Evolutionary conservation across 768 basidiomycete species (phyloP), one percentile per base, ranked within the genome.

Genomic region (Russula sp.): DNA sequence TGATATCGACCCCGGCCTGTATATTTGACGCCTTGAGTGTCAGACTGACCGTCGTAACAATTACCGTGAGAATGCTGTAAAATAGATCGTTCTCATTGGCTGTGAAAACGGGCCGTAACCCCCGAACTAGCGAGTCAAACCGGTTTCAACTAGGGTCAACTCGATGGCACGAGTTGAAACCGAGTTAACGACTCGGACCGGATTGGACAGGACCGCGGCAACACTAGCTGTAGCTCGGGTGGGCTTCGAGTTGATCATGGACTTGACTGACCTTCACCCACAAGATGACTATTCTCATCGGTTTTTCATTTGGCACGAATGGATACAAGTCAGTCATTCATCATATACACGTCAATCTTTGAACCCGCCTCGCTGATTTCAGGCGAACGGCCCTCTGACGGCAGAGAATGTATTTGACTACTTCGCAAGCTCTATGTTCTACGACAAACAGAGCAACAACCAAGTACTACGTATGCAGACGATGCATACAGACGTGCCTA

Each of bases 391-490:
- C 5, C 87, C 87, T 3, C 79, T 94, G 69, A 85, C 88, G 9
- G 74, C 80, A 2, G 84, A 90, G 68, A 90, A 88, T 72, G 92
- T 91, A 57, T 87, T 95, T 67, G 92, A 94, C 61, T 96, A 95
- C 78, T 96, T 96, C 73, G 79, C 88, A 14, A 84, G 84, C 0
- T 94, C 92, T 32, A 93, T 93, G 85, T 95, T 94, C 78, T 96
- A 93, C 73, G 93, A 95, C 76, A 92, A 92, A 75, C 89, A 91
- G 76, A 93, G 90, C 77, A 94, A 89, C 75, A 96, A 96, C 74
- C 90, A 94, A 70, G 86, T 90, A 34, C 78, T 96, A 50, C 88
- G 92, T 69, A 96, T 96, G 94, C 94, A 96, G 75, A 94, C 91
- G 0, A 87, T 89, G 78, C 88, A 92, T 71, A 89, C 89, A 0